A percentile compares a stretch with the other conserved stretches of the same genome.
Evolutionary conservation across 495 filamentous ascomycete genomes (phyloP).

Genomic region (Penicillium flavigenum): DNA sequence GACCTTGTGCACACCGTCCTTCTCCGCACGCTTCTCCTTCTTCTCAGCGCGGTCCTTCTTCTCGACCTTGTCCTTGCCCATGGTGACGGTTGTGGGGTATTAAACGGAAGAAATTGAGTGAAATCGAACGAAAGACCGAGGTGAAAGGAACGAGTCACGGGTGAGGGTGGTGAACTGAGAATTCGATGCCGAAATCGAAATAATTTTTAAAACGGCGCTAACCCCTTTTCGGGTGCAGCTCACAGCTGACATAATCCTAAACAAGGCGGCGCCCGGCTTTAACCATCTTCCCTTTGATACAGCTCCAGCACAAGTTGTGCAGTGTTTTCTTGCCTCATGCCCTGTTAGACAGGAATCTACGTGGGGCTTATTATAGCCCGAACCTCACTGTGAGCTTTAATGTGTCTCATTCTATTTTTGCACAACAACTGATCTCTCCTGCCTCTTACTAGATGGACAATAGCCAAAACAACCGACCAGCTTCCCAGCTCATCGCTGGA

Average conservation of each 20-base stretch:
- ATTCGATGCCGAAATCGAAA: conserved; percentile 37
- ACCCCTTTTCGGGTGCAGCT: conserved; percentile 25
- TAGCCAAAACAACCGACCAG: conserved; percentile 32
- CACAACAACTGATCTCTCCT: background rate
- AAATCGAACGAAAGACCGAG: conserved; percentile 21
- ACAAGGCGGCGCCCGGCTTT: conserved; percentile 14
- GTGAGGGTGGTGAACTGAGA: conserved; percentile 30
- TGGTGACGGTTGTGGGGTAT: conserved; percentile 32
- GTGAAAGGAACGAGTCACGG: conserved; percentile 22
- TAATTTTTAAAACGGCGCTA: conserved; percentile 50
- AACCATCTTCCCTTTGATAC: conserved; percentile 5
- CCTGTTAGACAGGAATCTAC: background rate
- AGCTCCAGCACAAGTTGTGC: background rate
- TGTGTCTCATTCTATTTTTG: background rate
- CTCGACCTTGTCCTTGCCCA: conserved; percentile 57
- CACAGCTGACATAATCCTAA: conserved; percentile 39
- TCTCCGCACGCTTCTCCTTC: conserved; percentile 77
- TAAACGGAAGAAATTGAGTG: conserved; percentile 15
- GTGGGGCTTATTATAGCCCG: background rate
- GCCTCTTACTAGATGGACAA: conserved; percentile 29
- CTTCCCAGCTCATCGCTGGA: conserved; percentile 35
- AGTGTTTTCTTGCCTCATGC: conserved; percentile 5
- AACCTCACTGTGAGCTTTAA: conserved; percentile 4
- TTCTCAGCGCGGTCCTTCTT: conserved; percentile 75
- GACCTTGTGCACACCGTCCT: conserved; percentile 69